A percentile compares a stretch with the other conserved stretches of the same genome.
Evolutionary conservation across 2,329 filamentous ascomycete species (phyloP).

Genomic region (Alternaria angustiovoidea): DNA sequence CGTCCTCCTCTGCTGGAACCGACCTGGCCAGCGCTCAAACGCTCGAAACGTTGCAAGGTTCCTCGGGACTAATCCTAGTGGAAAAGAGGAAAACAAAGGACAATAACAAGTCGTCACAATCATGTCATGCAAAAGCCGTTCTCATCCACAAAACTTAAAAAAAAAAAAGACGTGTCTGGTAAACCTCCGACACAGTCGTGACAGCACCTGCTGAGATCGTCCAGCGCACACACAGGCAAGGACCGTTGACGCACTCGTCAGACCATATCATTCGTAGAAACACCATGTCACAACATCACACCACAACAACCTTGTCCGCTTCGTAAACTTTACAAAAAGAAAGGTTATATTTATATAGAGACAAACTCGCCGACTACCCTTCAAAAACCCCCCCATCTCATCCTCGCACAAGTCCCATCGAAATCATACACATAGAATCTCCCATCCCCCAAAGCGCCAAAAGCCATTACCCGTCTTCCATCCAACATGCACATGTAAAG

Average conservation of each 20-base stretch:
- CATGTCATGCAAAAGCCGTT: not conserved
- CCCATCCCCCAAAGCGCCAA: conserved; percentile 1
- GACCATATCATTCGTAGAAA: not conserved
- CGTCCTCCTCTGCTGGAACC: too few relatives aligned
- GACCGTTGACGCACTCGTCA: too few relatives aligned
- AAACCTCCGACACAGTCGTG: fast-evolving
- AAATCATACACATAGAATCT: conserved; percentile 17
- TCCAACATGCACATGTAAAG: not conserved
- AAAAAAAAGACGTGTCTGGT: too few relatives aligned
- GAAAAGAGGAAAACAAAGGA: not conserved
- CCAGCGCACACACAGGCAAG: too few relatives aligned
- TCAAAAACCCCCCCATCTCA: not conserved
- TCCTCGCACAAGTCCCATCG: conserved; percentile 8
- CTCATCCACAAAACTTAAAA: too few relatives aligned
- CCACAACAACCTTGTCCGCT: not conserved
- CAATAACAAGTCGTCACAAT: not conserved
- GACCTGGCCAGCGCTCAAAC: not conserved
- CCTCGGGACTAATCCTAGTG: not conserved
- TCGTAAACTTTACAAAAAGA: not conserved
- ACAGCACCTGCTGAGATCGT: too few relatives aligned
- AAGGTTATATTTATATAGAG: conserved; percentile 6
- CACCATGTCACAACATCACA: not conserved
- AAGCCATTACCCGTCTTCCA: conserved; percentile 19
- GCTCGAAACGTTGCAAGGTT: not conserved
- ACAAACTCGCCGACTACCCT: conserved; percentile 15